phyloP scores from a whole-genome alignment of 202 grass and related monocot genomes.

The Carex arenaria region DNA sequence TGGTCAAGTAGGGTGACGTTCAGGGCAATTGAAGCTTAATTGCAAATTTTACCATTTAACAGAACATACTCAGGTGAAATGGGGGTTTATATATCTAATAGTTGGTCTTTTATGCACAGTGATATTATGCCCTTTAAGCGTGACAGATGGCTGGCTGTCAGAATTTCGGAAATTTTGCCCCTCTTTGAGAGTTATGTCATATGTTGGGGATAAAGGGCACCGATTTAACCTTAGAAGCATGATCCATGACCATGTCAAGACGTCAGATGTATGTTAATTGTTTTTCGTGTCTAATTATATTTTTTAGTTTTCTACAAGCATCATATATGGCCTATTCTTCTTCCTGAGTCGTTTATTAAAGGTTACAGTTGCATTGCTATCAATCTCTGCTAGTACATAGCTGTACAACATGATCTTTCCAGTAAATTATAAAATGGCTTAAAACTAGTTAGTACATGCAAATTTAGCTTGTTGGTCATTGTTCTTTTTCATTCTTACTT shows the following conservation, averaged over 20 bases:
- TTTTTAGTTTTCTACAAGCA: not conserved
- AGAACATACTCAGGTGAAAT: not conserved
- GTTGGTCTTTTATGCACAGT: conserved; percentile 40
- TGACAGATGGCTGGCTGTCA: conserved; percentile 68
- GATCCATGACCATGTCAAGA: conserved; percentile 39
- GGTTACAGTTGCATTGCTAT: not conserved
- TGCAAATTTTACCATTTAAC: not conserved
- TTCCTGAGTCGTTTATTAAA: not conserved
- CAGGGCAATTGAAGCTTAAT: not conserved
- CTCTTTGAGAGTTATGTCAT: conserved; percentile 49
- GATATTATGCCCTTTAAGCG: conserved; percentile 84
- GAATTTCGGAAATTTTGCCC: conserved; percentile 81
- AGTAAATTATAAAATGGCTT: not conserved
- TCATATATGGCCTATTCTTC: not conserved
- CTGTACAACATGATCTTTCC: not conserved
- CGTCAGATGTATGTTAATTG: conserved; percentile 35
- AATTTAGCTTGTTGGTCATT: not conserved
- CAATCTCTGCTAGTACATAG: not conserved
- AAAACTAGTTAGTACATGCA: conserved; percentile 9
- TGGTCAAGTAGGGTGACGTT: not conserved
- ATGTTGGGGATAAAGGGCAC: conserved; percentile 64
- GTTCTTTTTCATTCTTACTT: not conserved
- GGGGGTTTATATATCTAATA: conserved; percentile 20
- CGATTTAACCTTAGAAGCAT: conserved; percentile 49
- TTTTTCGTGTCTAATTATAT: not conserved